Conservation (phyloP, 1,284 basidiomycete species). For the Ustilago crameri region DNA sequence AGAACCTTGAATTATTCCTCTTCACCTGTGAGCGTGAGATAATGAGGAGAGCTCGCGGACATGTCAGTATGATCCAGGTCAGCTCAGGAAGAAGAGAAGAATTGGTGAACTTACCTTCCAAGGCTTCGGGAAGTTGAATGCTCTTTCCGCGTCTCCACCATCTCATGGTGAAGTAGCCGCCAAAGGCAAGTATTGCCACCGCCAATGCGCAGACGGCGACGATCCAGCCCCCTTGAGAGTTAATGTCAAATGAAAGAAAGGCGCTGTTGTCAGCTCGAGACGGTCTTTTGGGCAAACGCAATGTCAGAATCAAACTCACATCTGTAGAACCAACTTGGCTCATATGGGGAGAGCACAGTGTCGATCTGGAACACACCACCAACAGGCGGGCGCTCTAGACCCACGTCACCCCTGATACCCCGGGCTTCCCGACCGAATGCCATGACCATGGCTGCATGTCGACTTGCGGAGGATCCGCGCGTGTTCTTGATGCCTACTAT, state of each 20-base stretch:
- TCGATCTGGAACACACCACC: conserved; percentile 88
- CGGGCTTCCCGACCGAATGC: conserved; percentile 83
- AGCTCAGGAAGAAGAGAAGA: conserved; percentile 7
- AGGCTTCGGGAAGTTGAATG: conserved; percentile 40
- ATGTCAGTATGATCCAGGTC: no score
- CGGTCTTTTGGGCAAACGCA: neutral
- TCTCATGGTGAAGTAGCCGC: conserved; percentile 12
- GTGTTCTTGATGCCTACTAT: conserved; percentile 91
- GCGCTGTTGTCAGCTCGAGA: neutral
- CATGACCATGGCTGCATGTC: conserved; percentile 79
- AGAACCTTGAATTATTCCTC: neutral
- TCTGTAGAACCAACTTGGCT: conserved; percentile 72
- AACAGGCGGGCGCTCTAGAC: conserved; percentile 13
- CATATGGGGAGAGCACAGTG: conserved; percentile 82
- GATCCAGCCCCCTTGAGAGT: conserved; percentile 42
- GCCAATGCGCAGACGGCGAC: conserved; percentile 8
- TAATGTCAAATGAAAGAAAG: neutral
- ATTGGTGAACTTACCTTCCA: conserved; percentile 17
- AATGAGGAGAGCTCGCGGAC: no score
- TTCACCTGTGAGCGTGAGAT: neutral
- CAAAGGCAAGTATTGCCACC: neutral
- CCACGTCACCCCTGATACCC: conserved; percentile 10
- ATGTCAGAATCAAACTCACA: conserved; percentile 34
- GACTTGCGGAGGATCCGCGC: conserved; percentile 77
- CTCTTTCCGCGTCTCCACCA: conserved; percentile 43